Evolutionary conservation across 257 asterid genomes (phyloP), one percentile per base, ranked within the genome.

Genomic region (Penstemon newberryi): DNA sequence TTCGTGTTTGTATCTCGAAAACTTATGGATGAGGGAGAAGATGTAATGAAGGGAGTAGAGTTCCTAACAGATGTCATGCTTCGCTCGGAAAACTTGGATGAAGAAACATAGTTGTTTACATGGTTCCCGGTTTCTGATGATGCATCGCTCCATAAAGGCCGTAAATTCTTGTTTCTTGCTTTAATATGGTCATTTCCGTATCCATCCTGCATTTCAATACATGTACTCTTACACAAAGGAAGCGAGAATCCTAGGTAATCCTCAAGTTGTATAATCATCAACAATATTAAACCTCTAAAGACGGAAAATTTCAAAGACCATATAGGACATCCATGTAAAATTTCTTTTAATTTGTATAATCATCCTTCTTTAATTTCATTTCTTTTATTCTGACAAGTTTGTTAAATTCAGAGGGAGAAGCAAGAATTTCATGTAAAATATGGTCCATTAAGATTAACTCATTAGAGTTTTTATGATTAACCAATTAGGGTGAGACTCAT

Each of bases 41-140:
- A 77, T 64, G 60, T 79, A 63, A 75, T 56, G 11, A 73, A 62
- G 37, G 86, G 86, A 7, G 75, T 58, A 40, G 84, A 62, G 74
- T 74, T 86, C 77, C 67, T 82, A 70, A 75, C 80, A 52, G 79
- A 78, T 6, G 91, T 73, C 95, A 82, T 77, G 83, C 89, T 87
- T 73, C 93, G 84, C 62, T 80, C 90, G 0, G 85, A 63, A 44
- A 82, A 75, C 67, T 81, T 88, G 59, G 87, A 70, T 3, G 51
- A 56, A 0, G 85, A 71, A 60, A 73, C 84, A 33, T 70, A 73
- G 62, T 72, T 81, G 55, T 79, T 79, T 69, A 70, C 77, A 62
- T 70, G 74, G 69, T 77, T 67, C 75, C 77, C 80, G 25, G 70
- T 58, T 69, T 78, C 83, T 12, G 84, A 69, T 43, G 88, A 64